A percentile compares a stretch with the other conserved stretches of the same genome.
These are phyloP conservation scores for Trametes punicea DNA, from an alignment of 768 basidiomycete genomes.

Conservation along the genomic window DNA sequence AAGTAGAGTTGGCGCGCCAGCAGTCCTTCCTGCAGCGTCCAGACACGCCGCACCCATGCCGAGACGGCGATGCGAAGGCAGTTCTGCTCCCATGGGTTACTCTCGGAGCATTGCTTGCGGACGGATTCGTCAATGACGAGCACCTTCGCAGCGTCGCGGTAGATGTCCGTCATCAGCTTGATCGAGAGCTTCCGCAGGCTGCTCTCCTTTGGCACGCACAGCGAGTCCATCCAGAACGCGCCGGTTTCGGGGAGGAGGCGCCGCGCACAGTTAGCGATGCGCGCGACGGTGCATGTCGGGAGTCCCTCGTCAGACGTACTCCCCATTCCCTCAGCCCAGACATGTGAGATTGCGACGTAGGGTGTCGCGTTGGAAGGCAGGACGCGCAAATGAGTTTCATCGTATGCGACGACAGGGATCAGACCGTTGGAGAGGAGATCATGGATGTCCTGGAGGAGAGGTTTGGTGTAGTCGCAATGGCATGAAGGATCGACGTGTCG, in stretches of 20 bases:
- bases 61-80: constrained; percentile 6
- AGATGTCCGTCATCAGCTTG: constrained; percentile 16
- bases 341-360: constrained; percentile 6
- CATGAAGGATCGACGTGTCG: constrained; percentile 6
- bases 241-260: constrained; percentile 9
- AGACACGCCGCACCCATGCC: constrained; percentile 11
- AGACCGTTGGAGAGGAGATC: not conserved
- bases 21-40: constrained; percentile 16
- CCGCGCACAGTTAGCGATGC: not conserved
- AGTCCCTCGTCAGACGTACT: constrained; percentile 16
- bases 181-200: constrained; percentile 11
- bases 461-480: constrained; percentile 1
- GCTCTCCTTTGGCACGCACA: constrained; percentile 11
- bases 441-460: constrained; percentile 1
- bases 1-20: constrained; percentile 13
- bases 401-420: not conserved
- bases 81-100: constrained; percentile 1
- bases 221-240: constrained; percentile 18
- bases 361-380: not conserved
- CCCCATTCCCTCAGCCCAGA: constrained; percentile 7
- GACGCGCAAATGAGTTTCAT: not conserved
- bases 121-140: constrained; percentile 12
- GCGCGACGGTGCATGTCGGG: constrained; percentile 8
- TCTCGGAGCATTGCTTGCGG: constrained; percentile 5
- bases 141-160: constrained; percentile 7